Conservation (phyloP, 2,329 filamentous ascomycete species). For the Proliferodiscus dingleyae region DNA sequence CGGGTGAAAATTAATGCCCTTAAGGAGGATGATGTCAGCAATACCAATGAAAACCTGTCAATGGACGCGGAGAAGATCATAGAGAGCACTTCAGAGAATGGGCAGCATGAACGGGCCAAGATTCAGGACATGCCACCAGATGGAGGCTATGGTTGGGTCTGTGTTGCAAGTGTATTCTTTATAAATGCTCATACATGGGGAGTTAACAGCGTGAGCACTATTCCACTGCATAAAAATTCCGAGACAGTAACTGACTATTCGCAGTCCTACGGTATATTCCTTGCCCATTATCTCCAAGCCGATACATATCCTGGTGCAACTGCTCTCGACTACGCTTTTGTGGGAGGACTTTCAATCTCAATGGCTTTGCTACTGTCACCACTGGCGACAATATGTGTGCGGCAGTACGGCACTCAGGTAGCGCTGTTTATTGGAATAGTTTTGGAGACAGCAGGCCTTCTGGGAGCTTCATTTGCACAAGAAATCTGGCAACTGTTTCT, state of each 20-base stretch:
- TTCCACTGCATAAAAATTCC: not conserved
- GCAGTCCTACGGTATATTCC: conserved; percentile 65
- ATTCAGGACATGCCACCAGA: conserved; percentile 41
- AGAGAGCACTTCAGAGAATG: conserved; percentile 5
- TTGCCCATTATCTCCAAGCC: conserved; percentile 68
- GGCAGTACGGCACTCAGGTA: conserved; percentile 56
- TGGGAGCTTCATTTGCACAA: conserved; percentile 64
- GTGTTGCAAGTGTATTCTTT: conserved; percentile 38
- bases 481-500: conserved; percentile 73
- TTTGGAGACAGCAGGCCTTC: conserved; percentile 59
- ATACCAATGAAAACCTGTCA: conserved; percentile 2
- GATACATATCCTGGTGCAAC: conserved; percentile 59
- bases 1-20: not conserved
- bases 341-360: conserved; percentile 67
- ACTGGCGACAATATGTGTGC: conserved; percentile 40
- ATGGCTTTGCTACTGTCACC: conserved; percentile 65
- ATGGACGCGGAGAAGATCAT: conserved; percentile 16
- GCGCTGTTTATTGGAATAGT: conserved; percentile 61
- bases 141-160: conserved; percentile 56
- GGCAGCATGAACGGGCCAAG: conserved; percentile 3
- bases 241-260: conserved; percentile 5
- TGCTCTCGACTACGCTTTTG: conserved; percentile 66
- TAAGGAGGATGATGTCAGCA: not conserved
- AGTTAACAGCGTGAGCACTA: conserved; percentile 27
- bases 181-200: conserved; percentile 47